A percentile compares a stretch with the other conserved stretches of the same genome.
phyloP scores from a whole-genome alignment of 2,329 filamentous ascomycete genomes.

The Cercospora sp. region DNA sequence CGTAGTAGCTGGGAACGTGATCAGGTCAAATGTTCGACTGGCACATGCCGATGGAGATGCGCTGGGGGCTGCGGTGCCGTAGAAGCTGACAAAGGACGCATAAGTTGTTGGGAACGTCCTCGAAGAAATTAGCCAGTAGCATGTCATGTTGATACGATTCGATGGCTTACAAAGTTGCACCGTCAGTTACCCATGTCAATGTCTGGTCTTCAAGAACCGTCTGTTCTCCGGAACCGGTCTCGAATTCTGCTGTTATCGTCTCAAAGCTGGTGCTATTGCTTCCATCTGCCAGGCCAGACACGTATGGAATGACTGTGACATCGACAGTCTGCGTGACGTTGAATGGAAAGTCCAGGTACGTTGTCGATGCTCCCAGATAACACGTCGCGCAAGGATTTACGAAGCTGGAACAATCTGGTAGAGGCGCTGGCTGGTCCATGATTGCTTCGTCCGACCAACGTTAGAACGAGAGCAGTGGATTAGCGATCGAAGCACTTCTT shows the following conservation, averaged over 20 bases:
- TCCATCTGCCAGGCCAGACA: neutral
- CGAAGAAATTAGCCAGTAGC: neutral
- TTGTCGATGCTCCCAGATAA: neutral
- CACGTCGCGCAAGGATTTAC: neutral
- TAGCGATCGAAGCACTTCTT: neutral
- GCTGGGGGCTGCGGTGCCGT: neutral
- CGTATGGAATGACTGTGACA: neutral
- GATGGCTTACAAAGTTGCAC: neutral
- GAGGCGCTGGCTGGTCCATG: neutral
- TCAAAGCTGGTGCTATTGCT: neutral
- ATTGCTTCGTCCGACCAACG: neutral
- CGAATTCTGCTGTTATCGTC: neutral
- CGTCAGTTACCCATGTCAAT: neutral
- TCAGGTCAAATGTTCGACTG: neutral
- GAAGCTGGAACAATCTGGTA: neutral
- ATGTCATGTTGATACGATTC: neutral
- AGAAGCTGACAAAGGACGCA: constrained; percentile 3
- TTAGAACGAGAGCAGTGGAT: neutral
- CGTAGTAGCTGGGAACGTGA: neutral
- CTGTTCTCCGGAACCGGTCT: neutral
- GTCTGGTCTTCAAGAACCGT: neutral
- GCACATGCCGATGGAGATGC: neutral
- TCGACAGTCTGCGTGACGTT: constrained; percentile 3
- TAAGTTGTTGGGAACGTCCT: constrained; percentile 1
- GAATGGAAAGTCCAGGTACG: neutral